Conservation (phyloP, 2,329 filamentous ascomycete genomes). For the Elsinoe necatrix region DNA sequence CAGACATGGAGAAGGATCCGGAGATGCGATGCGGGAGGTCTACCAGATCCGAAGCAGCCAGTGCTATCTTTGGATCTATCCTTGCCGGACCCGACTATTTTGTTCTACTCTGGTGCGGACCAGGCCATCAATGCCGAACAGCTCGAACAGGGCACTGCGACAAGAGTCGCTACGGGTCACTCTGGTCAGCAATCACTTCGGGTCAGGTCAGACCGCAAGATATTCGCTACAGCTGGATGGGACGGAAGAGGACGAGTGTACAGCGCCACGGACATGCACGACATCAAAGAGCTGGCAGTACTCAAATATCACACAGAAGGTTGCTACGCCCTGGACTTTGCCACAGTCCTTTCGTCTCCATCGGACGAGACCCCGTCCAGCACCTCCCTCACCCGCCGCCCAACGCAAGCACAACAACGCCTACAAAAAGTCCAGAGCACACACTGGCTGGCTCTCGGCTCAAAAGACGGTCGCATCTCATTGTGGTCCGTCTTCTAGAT, state of each 20-base stretch:
- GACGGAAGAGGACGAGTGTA: constrained; percentile 77
- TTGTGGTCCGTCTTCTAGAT: constrained; percentile 82
- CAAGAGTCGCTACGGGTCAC: constrained; percentile 63
- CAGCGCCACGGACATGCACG: constrained; percentile 66
- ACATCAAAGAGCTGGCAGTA: constrained; percentile 79
- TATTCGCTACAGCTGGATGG: constrained; percentile 91
- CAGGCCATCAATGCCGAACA: constrained; percentile 68
- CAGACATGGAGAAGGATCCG: constrained; percentile 4
- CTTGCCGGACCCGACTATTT: constrained; percentile 42
- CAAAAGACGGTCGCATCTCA: constrained; percentile 91
- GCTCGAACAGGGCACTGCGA: constrained; percentile 37
- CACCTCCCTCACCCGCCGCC: constrained; percentile 28
- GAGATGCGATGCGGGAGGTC: constrained; percentile 23
- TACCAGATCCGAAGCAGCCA: constrained; percentile 55
- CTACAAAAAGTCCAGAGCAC: constrained; percentile 53
- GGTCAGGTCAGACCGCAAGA: constrained; percentile 68
- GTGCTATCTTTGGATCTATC: constrained; percentile 55
- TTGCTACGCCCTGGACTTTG: constrained; percentile 74
- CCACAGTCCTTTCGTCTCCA: constrained; percentile 28
- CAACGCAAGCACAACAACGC: constrained; percentile 19
- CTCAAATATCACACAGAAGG: constrained; percentile 90
- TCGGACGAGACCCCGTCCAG: background rate
- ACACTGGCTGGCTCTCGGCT: constrained; percentile 85
- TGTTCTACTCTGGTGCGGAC: constrained; percentile 77
- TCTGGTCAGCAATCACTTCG: constrained; percentile 76